Evolutionary conservation across 768 basidiomycete species (phyloP), one percentile per base, ranked within the genome.

Genomic region (Coprinopsis sp.): DNA sequence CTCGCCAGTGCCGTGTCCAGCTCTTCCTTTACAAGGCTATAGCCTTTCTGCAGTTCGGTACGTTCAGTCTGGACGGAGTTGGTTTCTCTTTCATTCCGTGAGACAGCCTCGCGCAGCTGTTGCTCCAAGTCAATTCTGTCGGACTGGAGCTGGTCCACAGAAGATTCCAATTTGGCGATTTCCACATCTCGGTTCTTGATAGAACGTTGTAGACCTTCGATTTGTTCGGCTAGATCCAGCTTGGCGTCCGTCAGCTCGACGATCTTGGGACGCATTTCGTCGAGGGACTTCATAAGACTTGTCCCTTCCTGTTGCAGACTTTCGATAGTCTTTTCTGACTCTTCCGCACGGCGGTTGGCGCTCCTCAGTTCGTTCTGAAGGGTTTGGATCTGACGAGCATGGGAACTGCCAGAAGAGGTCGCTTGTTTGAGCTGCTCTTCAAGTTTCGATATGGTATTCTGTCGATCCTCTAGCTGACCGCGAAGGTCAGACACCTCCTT

Each of bases 211-310:
- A 89, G 62, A 45, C 64, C 61, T 51, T 78, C 79, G 36, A 81
- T 68, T 55, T 78, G 79, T 51, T 91, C 86, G 34, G 73, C 70
- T 7, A 88, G 72, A 50, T 86, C 78, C 12, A 87, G 65, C 60
- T 84, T 88, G 50, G 71, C 74, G 29, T 81, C 77, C 2, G 86
- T 89, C 44, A 94, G 70, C 59, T 89, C 82, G 18, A 91, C 82
- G 51, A 91, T 81, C 68, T 91, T 91, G 31, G 87, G 79, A 24
- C 85, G 78, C 80, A 91, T 84, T 64, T 91, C 88, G 52, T 91
- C 84, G 50, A 92, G 66, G n/a, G 86, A 82, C 23, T 74, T 78
- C 81, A 91, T 78, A 27, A 93, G 73, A 43, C 71, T 74, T n/a
- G 77, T 80, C 31, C 90, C 88, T 63, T 93, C 91, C 0, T 70